A percentile compares a stretch with the other conserved stretches of the same genome.
phyloP scores from a whole-genome alignment of 176 grass and related monocot genomes.

The Aegilops longissima region DNA sequence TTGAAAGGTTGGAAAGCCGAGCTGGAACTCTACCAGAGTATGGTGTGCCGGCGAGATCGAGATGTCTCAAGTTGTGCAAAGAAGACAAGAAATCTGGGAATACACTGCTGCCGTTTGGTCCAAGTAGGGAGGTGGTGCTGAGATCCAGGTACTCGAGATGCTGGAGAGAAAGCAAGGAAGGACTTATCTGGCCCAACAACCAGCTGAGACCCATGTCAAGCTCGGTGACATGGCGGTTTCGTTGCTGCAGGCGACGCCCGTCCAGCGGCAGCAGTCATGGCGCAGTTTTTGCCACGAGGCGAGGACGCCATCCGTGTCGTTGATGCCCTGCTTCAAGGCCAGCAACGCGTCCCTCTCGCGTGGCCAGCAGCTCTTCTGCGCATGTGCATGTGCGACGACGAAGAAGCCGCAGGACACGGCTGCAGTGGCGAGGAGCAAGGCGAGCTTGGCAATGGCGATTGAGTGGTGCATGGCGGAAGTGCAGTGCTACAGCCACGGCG shows the following conservation, averaged over 20 bases:
- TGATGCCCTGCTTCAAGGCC: conserved; percentile 21
- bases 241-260: conserved; percentile 33
- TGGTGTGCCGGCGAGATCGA: not conserved
- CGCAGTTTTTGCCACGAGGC: not conserved
- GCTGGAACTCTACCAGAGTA: not conserved
- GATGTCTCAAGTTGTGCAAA: conserved; percentile 16
- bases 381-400: not conserved
- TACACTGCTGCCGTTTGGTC: not conserved
- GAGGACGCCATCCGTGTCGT: not conserved
- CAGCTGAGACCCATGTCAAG: not conserved
- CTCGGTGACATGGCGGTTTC: not conserved
- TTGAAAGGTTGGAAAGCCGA: conserved; percentile 4
- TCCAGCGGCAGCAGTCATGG: conserved; percentile 36
- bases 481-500: not conserved
- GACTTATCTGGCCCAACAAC: conserved; percentile 31
- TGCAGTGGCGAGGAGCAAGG: not conserved
- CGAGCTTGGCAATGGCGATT: no score
- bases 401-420: not conserved
- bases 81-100: conserved; percentile 19
- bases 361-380: not conserved
- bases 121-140: not conserved
- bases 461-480: not conserved
- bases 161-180: conserved; percentile 27
- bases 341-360: conserved; percentile 16
- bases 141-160: conserved; percentile 32